These are phyloP conservation scores for Coemansia sp. DNA, from an alignment of 192 early-diverging fungal genomes.

Conservation along the genomic window DNA sequence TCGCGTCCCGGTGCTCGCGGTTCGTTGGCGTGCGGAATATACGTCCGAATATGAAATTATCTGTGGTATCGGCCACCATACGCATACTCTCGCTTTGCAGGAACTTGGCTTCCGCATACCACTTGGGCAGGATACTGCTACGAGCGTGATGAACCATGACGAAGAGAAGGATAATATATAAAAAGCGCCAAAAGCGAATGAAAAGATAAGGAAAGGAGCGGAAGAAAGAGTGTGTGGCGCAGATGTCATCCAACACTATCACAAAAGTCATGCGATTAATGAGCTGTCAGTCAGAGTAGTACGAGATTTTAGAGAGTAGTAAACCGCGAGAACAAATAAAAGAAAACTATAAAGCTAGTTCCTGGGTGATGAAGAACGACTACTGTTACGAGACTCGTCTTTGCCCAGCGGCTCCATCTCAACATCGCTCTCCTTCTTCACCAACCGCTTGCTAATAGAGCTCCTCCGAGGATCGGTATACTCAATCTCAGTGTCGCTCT, in stretches of 20 bases:
- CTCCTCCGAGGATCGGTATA: neutral
- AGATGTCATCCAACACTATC: no score
- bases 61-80: constrained; percentile 13
- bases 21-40: constrained; percentile 33
- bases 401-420: constrained; percentile 36
- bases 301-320: no score
- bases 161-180: neutral
- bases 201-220: neutral
- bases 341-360: neutral
- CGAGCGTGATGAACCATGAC: constrained; percentile 15
- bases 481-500: neutral
- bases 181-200: neutral
- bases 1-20: constrained; percentile 24
- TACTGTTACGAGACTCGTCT: no score
- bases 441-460: neutral
- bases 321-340: neutral
- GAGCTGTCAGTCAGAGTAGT: no score
- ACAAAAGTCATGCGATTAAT: no score
- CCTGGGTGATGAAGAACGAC: neutral
- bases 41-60: constrained; percentile 31
- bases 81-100: constrained; percentile 22
- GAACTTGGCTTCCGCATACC: constrained; percentile 37
- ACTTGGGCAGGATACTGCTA: constrained; percentile 21
- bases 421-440: constrained; percentile 11
- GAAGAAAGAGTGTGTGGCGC: neutral